Conservation (phyloP, 2,329 filamentous ascomycete genomes). For the Escovopsis sp. region DNA sequence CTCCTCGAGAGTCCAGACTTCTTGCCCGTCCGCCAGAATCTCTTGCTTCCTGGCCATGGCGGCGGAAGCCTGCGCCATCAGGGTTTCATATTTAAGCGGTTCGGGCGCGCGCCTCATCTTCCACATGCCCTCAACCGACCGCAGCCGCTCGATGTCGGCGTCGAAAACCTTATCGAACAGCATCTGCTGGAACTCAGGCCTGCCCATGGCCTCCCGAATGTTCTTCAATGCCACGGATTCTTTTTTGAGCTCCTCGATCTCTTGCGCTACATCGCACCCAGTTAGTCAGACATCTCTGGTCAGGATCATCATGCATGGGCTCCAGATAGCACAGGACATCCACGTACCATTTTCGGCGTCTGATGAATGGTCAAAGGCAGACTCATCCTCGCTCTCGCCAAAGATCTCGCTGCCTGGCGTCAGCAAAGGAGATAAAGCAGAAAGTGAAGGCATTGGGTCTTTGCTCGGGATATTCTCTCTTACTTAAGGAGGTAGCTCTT, state of each 20-base stretch:
- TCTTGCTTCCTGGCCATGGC: conserved; percentile 37
- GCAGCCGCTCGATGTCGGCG: conserved; percentile 65
- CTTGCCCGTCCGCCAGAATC: conserved; percentile 52
- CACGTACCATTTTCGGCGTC: conserved; percentile 62
- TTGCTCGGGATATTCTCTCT: conserved; percentile 18
- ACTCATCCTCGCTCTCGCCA: conserved; percentile 75
- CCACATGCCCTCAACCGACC: conserved; percentile 94
- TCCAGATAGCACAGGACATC: not conserved
- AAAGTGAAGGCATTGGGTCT: too few species aligned
- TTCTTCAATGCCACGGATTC: conserved; percentile 73
- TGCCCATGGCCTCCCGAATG: conserved; percentile 70
- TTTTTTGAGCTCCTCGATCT: conserved; percentile 74
- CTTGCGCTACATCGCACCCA: conserved; percentile 37
- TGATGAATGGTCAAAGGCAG: conserved; percentile 62
- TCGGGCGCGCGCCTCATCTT: conserved; percentile 63
- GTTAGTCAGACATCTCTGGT: too few species aligned
- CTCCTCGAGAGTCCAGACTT: conserved; percentile 65
- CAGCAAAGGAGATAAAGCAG: not conserved
- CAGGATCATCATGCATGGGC: too few species aligned
- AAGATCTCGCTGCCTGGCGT: conserved; percentile 52
- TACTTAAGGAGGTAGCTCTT: conserved; percentile 86
- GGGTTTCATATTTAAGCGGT: conserved; percentile 50
- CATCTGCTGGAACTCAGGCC: conserved; percentile 56
- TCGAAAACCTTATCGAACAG: conserved; percentile 91
- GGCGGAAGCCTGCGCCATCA: conserved; percentile 36